Evolutionary conservation across 208 protist species (phyloP).

Genomic region (Willaertia magna): DNA sequence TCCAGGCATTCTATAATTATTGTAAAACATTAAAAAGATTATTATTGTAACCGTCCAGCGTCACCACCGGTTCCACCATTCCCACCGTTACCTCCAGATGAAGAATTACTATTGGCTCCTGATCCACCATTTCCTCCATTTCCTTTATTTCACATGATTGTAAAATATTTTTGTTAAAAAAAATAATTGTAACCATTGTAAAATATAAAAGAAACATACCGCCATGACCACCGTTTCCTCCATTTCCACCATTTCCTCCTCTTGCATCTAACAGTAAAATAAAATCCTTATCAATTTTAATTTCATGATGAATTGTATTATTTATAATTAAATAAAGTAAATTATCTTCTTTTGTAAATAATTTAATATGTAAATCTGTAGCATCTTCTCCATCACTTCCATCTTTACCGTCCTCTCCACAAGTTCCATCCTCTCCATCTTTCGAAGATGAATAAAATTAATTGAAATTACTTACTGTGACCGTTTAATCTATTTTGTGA

Average conservation of each 20-base stretch:
- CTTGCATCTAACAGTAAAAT: background rate
- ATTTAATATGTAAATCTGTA: background rate
- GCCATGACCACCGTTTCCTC: background rate
- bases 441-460: no score
- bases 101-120: background rate
- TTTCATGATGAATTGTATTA: background rate
- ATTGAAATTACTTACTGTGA: no score
- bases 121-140: background rate
- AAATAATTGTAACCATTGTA: no score
- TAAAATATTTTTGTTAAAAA: no score
- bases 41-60: background rate
- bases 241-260: background rate
- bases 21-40: no score
- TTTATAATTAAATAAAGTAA: background rate
- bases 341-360: background rate
- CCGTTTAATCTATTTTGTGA: background rate
- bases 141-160: no score
- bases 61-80: background rate
- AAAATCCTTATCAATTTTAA: no score
- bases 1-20: no score
- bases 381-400: background rate
- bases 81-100: background rate
- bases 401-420: background rate
- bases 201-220: background rate
- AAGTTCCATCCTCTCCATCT: background rate